Evolutionary conservation across 1,139 yeast genomes (phyloP), one percentile per base, ranked within the genome.

Genomic region (Trichomonascaceae sp.): DNA sequence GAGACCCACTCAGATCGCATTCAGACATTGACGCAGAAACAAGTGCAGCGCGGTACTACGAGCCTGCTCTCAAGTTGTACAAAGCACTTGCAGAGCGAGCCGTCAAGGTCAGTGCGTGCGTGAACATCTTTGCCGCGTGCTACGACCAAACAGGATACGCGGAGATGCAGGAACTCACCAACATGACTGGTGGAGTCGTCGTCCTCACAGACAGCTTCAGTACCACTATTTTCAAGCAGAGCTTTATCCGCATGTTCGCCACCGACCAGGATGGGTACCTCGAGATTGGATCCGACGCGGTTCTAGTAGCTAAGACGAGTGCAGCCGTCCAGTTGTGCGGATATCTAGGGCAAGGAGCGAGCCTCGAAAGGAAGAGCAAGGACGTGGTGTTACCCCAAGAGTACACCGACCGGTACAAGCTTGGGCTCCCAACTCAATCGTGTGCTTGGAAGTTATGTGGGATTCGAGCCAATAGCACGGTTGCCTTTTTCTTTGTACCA

Each of bases 91-190:
- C 93, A 18, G 69, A 73, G 30, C 77, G 78, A 50, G 76, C 76
- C 6, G 61, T 76, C 29, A 69, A 73, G 35, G 77, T 79, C 52
- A 79, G 85, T 17, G 93, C 81, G 51, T 71, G 82, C 14, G 73
- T 87, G 36, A 96, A 87, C 59, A 71, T 87, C 32, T 85, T 82
- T 59, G 95, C 94, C 30, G 96, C 96, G 38, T 85, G 96, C 62
- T 84, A 82, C 54, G 97, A 87, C 60, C 97, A 87, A 64, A 78
- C 85, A 43, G 97, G 97, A 55, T 74, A 85, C 69, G 77, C 79
- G 45, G 97, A 87, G 63, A 85, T 87, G 96, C 78, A 79, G 57
- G 67, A 76, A 38, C 63, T 87, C 47, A 69, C 93, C 39, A 78
- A 79, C 57, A 66, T 69, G 46, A 85, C 95, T 22, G 97, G 96